These are phyloP conservation scores for Sicyos baderoa DNA, from an alignment of 306 rosid species.

Conservation along the genomic window DNA sequence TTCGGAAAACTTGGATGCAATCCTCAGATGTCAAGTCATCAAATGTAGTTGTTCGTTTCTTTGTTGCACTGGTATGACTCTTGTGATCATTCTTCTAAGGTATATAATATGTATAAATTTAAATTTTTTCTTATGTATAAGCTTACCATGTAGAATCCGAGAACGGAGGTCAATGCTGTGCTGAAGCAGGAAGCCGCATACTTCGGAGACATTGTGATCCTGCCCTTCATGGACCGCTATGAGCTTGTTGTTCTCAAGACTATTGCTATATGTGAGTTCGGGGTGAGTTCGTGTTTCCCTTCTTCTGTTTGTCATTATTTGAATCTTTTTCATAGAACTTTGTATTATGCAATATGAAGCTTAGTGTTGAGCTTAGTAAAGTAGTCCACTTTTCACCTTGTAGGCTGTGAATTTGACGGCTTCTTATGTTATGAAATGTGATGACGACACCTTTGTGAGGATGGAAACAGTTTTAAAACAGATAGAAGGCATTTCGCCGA, in stretches of 20 bases:
- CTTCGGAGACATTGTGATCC: constrained; percentile 83
- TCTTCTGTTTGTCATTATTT: background rate
- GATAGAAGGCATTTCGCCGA: constrained; percentile 45
- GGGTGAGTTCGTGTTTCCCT: constrained; percentile 47
- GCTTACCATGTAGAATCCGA: constrained; percentile 54
- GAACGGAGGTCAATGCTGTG: constrained; percentile 83
- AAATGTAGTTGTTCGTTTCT: constrained; percentile 70
- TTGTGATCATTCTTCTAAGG: constrained; percentile 17
- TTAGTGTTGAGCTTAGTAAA: background rate
- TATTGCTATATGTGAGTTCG: constrained; percentile 85
- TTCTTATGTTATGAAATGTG: constrained; percentile 82
- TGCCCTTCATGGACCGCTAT: constrained; percentile 92
- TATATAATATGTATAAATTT: too few species aligned
- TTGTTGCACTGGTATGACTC: constrained; percentile 86
- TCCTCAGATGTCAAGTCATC: constrained; percentile 68
- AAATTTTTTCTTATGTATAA: constrained; percentile 5
- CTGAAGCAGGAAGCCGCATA: constrained; percentile 84
- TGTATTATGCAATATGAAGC: background rate
- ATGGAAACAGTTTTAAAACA: constrained; percentile 75
- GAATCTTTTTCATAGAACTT: background rate
- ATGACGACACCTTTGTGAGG: constrained; percentile 79
- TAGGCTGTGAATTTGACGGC: constrained; percentile 73
- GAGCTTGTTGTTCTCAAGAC: constrained; percentile 96
- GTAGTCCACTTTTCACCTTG: constrained; percentile 27
- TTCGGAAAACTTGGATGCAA: constrained; percentile 97